Conservation (phyloP, 2,329 filamentous ascomycete species). For the Aspergillus hortae region DNA sequence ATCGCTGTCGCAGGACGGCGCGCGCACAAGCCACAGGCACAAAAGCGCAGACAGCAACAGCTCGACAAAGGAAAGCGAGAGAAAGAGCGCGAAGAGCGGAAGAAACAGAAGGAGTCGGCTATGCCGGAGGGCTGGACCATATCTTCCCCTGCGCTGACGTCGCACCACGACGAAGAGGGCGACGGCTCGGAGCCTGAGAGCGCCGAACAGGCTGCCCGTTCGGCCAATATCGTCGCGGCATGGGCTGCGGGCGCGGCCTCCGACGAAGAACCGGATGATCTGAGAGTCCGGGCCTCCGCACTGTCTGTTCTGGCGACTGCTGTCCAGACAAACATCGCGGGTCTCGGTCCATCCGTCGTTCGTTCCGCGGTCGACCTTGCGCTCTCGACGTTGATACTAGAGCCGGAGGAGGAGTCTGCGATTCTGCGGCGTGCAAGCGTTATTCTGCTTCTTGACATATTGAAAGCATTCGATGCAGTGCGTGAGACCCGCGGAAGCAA, state of each 20-base stretch:
- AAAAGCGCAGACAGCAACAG: conserved; percentile 24
- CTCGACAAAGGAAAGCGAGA: conserved; percentile 24
- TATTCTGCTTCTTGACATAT: conserved; percentile 37
- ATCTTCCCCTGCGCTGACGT: conserved; percentile 15
- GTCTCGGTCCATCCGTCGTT: conserved; percentile 32
- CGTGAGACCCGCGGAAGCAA: conserved; percentile 26
- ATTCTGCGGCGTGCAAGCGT: conserved; percentile 42
- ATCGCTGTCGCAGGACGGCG: conserved; percentile 39
- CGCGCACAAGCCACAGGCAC: conserved; percentile 33
- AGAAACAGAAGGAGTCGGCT: conserved; percentile 18
- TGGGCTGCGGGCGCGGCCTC: conserved; percentile 38
- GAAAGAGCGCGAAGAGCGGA: conserved; percentile 27
- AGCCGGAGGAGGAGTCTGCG: conserved; percentile 33
- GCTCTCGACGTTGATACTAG: conserved; percentile 36
- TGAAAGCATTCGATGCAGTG: conserved; percentile 37
- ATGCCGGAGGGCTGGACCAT: conserved; percentile 30
- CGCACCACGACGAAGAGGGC: conserved; percentile 16
- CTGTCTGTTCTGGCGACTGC: conserved; percentile 42
- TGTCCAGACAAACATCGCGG: conserved; percentile 38
- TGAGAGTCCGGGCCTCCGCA: conserved; percentile 41
- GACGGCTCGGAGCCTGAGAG: conserved; percentile 33
- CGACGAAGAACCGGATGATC: conserved; percentile 41
- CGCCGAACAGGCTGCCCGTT: conserved; percentile 30
- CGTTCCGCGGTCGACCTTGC: conserved; percentile 39
- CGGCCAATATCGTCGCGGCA: conserved; percentile 37